These are phyloP conservation scores for Vigna angularis DNA, from an alignment of 306 rosid genomes.

Conservation along the genomic window DNA sequence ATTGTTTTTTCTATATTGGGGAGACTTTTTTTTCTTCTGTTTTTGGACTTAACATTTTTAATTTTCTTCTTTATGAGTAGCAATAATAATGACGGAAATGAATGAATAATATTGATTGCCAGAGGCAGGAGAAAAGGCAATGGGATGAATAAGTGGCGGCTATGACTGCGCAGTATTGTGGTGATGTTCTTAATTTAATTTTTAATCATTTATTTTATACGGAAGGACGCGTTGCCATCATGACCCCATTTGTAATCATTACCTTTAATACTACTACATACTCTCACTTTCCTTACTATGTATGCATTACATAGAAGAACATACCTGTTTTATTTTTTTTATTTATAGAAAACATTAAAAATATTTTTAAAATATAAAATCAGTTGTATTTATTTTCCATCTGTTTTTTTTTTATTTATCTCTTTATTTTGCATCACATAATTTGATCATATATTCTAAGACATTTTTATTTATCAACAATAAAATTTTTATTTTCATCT, in stretches of 20 bases:
- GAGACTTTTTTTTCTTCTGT: not conserved
- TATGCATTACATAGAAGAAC: too few relatives aligned
- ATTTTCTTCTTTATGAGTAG: not conserved
- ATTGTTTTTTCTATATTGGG: not conserved
- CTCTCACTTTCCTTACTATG: not conserved
- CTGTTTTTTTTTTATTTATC: too few relatives aligned
- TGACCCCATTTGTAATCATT: constrained; percentile 63
- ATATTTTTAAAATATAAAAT: too few relatives aligned
- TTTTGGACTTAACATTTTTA: not conserved
- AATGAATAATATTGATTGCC: not conserved
- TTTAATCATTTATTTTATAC: constrained; percentile 46
- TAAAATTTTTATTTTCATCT: too few relatives aligned
- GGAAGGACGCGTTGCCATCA: constrained; percentile 54
- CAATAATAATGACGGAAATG: not conserved
- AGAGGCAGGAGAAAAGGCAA: not conserved
- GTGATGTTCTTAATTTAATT: not conserved
- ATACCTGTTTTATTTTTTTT: too few relatives aligned
- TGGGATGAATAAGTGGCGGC: constrained; percentile 68
- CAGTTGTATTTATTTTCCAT: too few relatives aligned
- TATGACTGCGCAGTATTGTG: constrained; percentile 72
- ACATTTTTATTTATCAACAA: too few relatives aligned
- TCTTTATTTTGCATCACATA: too few relatives aligned
- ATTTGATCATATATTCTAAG: too few relatives aligned
- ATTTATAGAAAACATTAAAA: too few relatives aligned
- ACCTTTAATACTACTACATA: constrained; percentile 31